Conservation (phyloP, 2,329 filamentous ascomycete species). For the Colletotrichum spinosum region DNA sequence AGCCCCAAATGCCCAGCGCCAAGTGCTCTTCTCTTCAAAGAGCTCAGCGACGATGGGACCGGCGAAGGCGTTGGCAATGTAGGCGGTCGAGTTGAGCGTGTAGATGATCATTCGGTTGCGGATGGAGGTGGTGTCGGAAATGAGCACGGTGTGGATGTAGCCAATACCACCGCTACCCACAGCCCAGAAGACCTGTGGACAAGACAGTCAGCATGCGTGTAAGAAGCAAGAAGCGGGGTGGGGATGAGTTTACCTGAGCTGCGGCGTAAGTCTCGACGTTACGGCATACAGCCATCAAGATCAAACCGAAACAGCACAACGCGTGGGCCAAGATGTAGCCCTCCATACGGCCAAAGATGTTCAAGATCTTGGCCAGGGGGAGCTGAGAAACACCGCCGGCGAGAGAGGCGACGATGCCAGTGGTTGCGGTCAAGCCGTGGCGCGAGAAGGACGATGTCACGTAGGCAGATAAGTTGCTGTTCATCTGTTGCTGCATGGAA, state of each 20-base stretch:
- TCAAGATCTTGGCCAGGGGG: conserved; percentile 53
- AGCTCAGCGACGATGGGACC: conserved; percentile 42
- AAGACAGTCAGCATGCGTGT: neutral
- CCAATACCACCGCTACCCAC: conserved; percentile 54
- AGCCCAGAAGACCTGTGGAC: conserved; percentile 63
- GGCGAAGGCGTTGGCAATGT: conserved; percentile 50
- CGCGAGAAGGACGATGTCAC: conserved; percentile 53
- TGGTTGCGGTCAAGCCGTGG: conserved; percentile 60
- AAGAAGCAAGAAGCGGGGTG: rapidly evolving
- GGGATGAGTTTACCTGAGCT: conserved; percentile 43
- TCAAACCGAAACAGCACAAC: conserved; percentile 48
- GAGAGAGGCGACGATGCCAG: conserved; percentile 56
- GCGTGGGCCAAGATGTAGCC: conserved; percentile 52
- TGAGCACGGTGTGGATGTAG: conserved; percentile 46
- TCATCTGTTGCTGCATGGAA: conserved; percentile 53
- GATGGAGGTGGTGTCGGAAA: conserved; percentile 46
- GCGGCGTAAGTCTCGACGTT: conserved; percentile 58
- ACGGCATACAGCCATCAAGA: conserved; percentile 68
- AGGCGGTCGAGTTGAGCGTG: conserved; percentile 47
- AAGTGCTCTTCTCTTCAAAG: conserved; percentile 42
- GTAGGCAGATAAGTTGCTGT: conserved; percentile 45
- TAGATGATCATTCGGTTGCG: conserved; percentile 47
- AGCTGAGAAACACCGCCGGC: conserved; percentile 44
- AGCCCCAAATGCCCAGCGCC: conserved; percentile 60
- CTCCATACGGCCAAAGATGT: conserved; percentile 52